Evolutionary conservation across 306 rosid genomes (phyloP).

Genomic region (Vachellia collinsii): DNA sequence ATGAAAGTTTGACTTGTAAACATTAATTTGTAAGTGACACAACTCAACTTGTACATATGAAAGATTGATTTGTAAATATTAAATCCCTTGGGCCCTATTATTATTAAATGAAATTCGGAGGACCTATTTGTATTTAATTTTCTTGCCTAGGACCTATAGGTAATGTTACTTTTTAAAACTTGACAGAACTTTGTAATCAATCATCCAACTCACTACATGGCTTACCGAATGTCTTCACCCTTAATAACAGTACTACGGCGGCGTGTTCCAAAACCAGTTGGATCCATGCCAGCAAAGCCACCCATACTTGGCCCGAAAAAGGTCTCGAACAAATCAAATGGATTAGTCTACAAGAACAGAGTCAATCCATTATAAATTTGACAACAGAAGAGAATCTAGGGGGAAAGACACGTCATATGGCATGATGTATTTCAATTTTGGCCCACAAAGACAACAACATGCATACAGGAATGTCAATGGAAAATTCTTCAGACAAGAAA

Average conservation of each 20-base stretch:
- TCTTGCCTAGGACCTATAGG: not conserved
- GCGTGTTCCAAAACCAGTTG: conserved; percentile 60
- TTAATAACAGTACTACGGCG: conserved; percentile 69
- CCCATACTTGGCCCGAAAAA: conserved; percentile 71
- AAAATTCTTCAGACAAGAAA: conserved; percentile 2
- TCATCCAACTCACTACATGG: conserved; percentile 8
- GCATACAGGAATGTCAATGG: conserved; percentile 8
- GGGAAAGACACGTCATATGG: conserved; percentile 4
- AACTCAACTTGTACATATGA: too few species aligned
- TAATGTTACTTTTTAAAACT: not conserved
- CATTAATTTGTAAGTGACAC: too few species aligned
- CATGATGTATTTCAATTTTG: conserved; percentile 35
- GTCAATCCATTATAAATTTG: not conserved
- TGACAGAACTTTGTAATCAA: conserved; percentile 2
- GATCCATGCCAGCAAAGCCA: conserved; percentile 68
- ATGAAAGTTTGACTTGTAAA: too few species aligned
- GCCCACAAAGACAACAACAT: conserved; percentile 12
- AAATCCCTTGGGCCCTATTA: too few species aligned
- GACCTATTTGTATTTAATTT: not conserved
- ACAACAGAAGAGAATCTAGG: not conserved
- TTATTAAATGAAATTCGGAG: too few species aligned
- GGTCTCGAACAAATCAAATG: conserved; percentile 79
- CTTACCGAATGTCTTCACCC: conserved; percentile 79
- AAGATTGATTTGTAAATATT: too few species aligned
- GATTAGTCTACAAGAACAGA: conserved; percentile 66